A percentile compares a stretch with the other conserved stretches of the same genome.
Evolutionary conservation across 176 grass and related monocot species (phyloP).

Genomic region (Triticum timopheevii): DNA sequence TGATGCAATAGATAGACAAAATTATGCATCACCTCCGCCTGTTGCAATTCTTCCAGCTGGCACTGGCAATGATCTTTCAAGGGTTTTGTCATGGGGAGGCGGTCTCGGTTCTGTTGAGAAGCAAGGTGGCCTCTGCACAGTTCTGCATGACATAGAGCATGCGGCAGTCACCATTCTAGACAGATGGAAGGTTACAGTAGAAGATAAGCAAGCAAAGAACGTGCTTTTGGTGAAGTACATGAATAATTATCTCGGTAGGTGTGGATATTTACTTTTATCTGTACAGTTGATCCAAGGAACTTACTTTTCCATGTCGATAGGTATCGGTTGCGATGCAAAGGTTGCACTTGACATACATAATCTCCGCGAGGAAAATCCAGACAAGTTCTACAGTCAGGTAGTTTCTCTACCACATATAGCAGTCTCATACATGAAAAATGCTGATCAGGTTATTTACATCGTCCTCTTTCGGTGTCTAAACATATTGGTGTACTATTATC

Average conservation of each 20-base stretch:
- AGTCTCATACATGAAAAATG: neutral
- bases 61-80: slow-evolving; percentile 79
- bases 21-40: slow-evolving; percentile 74
- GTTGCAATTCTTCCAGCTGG: slow-evolving; percentile 87
- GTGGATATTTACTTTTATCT: neutral
- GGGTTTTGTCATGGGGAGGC: slow-evolving; percentile 71
- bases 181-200: slow-evolving; percentile 65
- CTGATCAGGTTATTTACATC: neutral
- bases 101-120: slow-evolving; percentile 65
- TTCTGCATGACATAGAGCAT: slow-evolving; percentile 62
- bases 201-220: slow-evolving; percentile 54
- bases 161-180: slow-evolving; percentile 71
- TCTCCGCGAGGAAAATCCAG: slow-evolving; percentile 91
- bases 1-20: slow-evolving; percentile 64
- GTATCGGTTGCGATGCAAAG: slow-evolving; percentile 95
- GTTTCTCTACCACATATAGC: neutral
- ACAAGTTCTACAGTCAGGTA: slow-evolving; percentile 94
- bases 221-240: slow-evolving; percentile 48
- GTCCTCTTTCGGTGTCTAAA: neutral
- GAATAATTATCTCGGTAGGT: slow-evolving; percentile 80
- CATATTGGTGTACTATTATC: neutral
- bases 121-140: slow-evolving; percentile 53
- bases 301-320: slow-evolving; percentile 37
- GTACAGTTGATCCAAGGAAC: neutral
- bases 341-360: slow-evolving; percentile 94